Evolutionary conservation across 2,329 filamentous ascomycete genomes (phyloP), one percentile per base, ranked within the genome.

Genomic region (Aschersonia sp.): DNA sequence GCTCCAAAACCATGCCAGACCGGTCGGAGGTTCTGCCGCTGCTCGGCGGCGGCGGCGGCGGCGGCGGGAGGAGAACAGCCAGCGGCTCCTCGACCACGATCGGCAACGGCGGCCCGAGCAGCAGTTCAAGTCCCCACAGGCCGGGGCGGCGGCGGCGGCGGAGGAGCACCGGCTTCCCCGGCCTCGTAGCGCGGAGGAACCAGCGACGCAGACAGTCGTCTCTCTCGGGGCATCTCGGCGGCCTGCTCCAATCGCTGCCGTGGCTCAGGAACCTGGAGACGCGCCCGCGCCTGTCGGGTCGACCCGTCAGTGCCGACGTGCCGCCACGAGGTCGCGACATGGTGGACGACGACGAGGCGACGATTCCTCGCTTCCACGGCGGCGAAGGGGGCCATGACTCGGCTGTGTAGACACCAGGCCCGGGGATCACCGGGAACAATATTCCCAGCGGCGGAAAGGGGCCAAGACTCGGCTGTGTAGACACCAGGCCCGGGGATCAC

Each of bases 131-230:
- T 4, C 55, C 58, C 43, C 59, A 55, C 52, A 60, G 52, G 57
- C 55, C 64, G 57, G 52, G 35, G 2, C 35, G 54, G 10, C 68
- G 72, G 11, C 64, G 71, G 32, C 63, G 78, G 42, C 65, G 78
- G 53, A 76, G 72, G 55, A 80, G 76, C 12, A 80, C 75, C 0
- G 78, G 78, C 0, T 81, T 82, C 51, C 76, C 76, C 0, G 76
- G 78, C 0, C 78, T 81, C 48, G 75, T 70, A 5, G 76, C 78
- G 5, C 67, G 76, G 40, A 66, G 67, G 44, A 62, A 65, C 35
- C 58, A 65, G 14, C 58, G 65, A 43, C 65, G 63, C 50, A 66
- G 61, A 43, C 57, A 61, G 40, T 65, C 66, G 5, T 62, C 63
- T 2, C 54, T 74, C 1, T 75, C 78, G 44, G 71, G 73, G 11